Evolutionary conservation across 768 basidiomycete species (phyloP).

Genomic region (Sarcomyxa edulis): DNA sequence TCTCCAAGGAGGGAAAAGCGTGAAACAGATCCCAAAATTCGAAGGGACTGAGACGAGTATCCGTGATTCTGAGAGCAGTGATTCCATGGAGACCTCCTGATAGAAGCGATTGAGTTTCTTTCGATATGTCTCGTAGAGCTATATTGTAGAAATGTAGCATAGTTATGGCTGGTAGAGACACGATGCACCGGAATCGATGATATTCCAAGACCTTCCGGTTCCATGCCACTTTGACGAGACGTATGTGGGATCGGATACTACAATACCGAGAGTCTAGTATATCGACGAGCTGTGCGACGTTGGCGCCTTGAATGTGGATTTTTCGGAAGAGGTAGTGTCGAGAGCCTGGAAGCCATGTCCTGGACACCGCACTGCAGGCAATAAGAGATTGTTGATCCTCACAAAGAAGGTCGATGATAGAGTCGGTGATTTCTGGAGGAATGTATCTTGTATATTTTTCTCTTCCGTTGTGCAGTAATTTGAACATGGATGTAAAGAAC

Average conservation of each 20-base stretch:
- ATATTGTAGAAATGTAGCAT: not conserved
- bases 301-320: constrained; percentile 7
- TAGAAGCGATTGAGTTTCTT: not conserved
- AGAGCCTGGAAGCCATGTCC: constrained; percentile 13
- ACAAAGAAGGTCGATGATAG: constrained; percentile 12
- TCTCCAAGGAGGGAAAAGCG: not conserved
- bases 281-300: constrained; percentile 8
- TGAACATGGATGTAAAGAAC: too few species aligned
- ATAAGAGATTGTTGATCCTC: constrained; percentile 9
- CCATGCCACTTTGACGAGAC: constrained; percentile 1
- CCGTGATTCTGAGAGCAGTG: not conserved
- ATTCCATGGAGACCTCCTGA: not conserved
- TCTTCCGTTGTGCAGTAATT: too few species aligned
- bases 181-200: not conserved
- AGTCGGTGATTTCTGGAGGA: constrained; percentile 14
- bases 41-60: not conserved
- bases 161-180: not conserved
- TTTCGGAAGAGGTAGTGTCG: constrained; percentile 15
- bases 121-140: not conserved
- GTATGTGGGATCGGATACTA: constrained; percentile 9
- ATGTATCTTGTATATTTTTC: too few species aligned
- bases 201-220: not conserved
- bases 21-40: not conserved
- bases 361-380: constrained; percentile 16
- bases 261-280: constrained; percentile 9